phyloP scores from a whole-genome alignment of 768 basidiomycete species.

The Albatrellus ellisii region DNA sequence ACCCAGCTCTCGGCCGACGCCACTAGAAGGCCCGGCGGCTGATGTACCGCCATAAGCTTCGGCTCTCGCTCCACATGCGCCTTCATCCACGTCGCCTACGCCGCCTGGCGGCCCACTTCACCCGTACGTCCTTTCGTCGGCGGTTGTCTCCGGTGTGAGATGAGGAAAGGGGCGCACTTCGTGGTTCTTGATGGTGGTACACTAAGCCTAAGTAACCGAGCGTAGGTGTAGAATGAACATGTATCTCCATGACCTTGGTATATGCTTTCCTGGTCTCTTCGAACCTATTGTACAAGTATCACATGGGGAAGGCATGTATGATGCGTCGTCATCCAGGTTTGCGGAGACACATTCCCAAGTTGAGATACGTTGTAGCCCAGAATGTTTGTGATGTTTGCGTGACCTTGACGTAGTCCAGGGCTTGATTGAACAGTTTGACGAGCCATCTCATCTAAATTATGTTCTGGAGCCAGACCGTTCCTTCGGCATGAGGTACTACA shows the following conservation, averaged over 20 bases:
- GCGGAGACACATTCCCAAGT: too few relatives aligned
- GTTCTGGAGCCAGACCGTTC: slow-evolving; percentile 88
- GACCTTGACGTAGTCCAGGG: too few relatives aligned
- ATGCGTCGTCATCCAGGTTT: too few relatives aligned
- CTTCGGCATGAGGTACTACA: slow-evolving; percentile 83
- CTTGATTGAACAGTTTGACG: too few relatives aligned
- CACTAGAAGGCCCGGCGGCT: background rate
- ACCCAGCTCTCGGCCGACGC: too few relatives aligned
- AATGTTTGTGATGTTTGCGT: too few relatives aligned
- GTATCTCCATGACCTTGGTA: slow-evolving; percentile 78
- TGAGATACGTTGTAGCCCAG: too few relatives aligned
- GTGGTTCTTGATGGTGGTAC: slow-evolving; percentile 63
- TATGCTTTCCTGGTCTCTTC: too few relatives aligned
- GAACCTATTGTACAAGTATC: slow-evolving; percentile 18
- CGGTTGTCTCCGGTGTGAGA: slow-evolving; percentile 46
- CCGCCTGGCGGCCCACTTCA: too few relatives aligned
- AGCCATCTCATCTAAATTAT: slow-evolving; percentile 87
- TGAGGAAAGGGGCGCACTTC: too few relatives aligned
- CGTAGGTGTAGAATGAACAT: slow-evolving; percentile 68
- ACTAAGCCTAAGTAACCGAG: too few relatives aligned
- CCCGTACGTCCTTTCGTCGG: slow-evolving; percentile 3
- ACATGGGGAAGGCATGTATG: too few relatives aligned
- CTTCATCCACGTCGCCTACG: slow-evolving; percentile 9
- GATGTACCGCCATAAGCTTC: background rate
- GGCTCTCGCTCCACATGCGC: slow-evolving; percentile 6